Evolutionary conservation across 768 basidiomycete species (phyloP).

Genomic region (Cubamyces sp.): DNA sequence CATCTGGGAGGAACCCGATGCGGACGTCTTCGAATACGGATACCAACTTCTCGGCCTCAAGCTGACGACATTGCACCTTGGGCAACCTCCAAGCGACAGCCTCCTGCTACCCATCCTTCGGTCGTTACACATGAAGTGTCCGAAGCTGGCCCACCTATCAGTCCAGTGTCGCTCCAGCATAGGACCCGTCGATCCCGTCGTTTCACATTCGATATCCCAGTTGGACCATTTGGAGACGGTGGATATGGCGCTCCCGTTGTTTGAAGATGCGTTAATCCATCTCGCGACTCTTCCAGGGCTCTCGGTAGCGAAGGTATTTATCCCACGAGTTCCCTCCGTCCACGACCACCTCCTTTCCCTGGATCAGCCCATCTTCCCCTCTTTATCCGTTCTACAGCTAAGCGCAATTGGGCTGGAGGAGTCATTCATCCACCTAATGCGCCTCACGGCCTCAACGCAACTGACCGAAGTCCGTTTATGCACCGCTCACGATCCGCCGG

Average conservation of each 20-base stretch:
- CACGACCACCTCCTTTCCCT: conserved; percentile 8
- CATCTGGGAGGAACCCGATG: conserved; percentile 25
- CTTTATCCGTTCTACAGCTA: conserved; percentile 12
- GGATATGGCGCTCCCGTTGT: conserved; percentile 15
- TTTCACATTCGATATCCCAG: conserved; percentile 11
- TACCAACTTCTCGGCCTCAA: conserved; percentile 19
- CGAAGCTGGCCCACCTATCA: conserved; percentile 14
- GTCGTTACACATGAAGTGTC: conserved; percentile 14
- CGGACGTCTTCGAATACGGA: conserved; percentile 26
- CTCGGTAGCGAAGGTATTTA: conserved; percentile 19
- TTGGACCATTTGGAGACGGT: conserved; percentile 19
- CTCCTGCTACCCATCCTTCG: conserved; percentile 21
- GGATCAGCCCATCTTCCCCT: conserved; percentile 9
- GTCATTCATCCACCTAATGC: conserved; percentile 4
- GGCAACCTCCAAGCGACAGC: conserved; percentile 22
- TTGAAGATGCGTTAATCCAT: conserved; percentile 15
- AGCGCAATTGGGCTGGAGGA: conserved; percentile 14
- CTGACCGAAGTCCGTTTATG: conserved; percentile 15
- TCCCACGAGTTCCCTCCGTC: conserved; percentile 6
- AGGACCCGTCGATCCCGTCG: conserved; percentile 14
- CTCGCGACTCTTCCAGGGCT: conserved; percentile 11
- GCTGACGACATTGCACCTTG: conserved; percentile 21
- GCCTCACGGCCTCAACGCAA: conserved; percentile 13
- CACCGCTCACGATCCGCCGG: conserved; percentile 18
- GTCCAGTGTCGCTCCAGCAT: conserved; percentile 21